Base-by-base conservation (phyloP, 345 rosid species). In the Gossypium arboreum region DNA sequence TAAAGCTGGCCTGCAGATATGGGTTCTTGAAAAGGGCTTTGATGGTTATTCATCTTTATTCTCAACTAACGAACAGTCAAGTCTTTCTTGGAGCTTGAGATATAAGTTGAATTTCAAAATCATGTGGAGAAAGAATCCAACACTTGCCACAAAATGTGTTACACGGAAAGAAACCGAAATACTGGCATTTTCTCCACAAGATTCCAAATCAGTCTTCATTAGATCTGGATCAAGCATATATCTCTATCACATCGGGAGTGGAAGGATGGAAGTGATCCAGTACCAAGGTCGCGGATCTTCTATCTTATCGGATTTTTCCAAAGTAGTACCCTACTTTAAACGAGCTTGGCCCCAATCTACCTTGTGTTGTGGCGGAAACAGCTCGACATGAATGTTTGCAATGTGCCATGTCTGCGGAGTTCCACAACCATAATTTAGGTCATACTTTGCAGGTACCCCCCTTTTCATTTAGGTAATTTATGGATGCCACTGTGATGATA, bases 281-380 rank as follows among this genome's bases (percentile, higher is more conserved):
- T 86, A 86, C 76, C 82, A 85, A 51, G 90, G 93, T 71, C 84
- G 84, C 52, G 71, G 78, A 18, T 82, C 88, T n/a, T 57, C 84
- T 17, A 78, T 78, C 29, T 65, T 79, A 67, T 87, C 88, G 85
- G 93, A 89, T 27, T 85, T 75, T 76, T 82, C 85, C 75, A 83
- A 83, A 71, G 86, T 86, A 11, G 71, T 79, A 60, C 93, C 91
- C 68, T 89, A 83, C 84, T 84, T 81, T 65, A 81, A 81, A 66
- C 89, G 74, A 9, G 80, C 78, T 25, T 89, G 93, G 91, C 89
- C 93, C 52, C 75, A 76, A 45, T 80, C 84, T 75, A 78, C 83
- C 68, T 29, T 74, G 15, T 61, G 82, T 64, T 20, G 13, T 3
- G 1, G 2, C 18, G 76, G 62, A 64, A 45, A 72, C 16, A 51